A percentile compares a stretch with the other conserved stretches of the same genome.
These are phyloP conservation scores for Talaromyces sp. DNA, from an alignment of 2,329 filamentous ascomycete species.

Conservation along the genomic window DNA sequence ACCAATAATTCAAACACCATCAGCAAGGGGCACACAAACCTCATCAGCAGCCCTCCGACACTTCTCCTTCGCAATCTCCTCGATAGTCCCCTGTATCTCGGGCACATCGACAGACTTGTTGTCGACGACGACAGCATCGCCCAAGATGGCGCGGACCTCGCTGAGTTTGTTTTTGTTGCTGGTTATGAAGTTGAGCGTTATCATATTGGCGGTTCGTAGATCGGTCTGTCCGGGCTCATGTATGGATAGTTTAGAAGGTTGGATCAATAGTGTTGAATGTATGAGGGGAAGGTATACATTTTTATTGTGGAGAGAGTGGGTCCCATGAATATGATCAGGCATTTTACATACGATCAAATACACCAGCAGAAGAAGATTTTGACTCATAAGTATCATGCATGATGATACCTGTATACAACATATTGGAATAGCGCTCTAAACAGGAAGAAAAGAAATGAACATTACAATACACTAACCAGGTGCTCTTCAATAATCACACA, in stretches of 20 bases:
- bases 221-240: not conserved
- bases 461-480: not conserved
- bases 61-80: conserved; percentile 88
- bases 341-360: not conserved
- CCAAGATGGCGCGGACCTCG: conserved; percentile 85
- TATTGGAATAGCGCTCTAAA: not conserved
- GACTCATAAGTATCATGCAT: not conserved
- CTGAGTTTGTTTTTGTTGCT: conserved; percentile 91
- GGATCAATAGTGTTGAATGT: not conserved
- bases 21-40: conserved; percentile 46
- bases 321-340: not conserved
- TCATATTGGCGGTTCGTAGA: conserved; percentile 31
- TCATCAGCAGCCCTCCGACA: conserved; percentile 74
- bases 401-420: not conserved
- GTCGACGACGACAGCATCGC: conserved; percentile 66
- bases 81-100: conserved; percentile 88
- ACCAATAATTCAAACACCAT: not conserved
- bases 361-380: not conserved
- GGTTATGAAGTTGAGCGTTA: conserved; percentile 84
- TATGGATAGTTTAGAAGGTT: not conserved
- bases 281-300: not conserved
- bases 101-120: conserved; percentile 75
- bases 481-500: not conserved
- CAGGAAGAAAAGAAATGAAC: not conserved
- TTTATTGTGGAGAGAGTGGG: conserved; percentile 3